A percentile compares a stretch with the other conserved stretches of the same genome.
Conservation (phyloP, 2,329 filamentous ascomycete species). For the Colletotrichum godetiae region DNA sequence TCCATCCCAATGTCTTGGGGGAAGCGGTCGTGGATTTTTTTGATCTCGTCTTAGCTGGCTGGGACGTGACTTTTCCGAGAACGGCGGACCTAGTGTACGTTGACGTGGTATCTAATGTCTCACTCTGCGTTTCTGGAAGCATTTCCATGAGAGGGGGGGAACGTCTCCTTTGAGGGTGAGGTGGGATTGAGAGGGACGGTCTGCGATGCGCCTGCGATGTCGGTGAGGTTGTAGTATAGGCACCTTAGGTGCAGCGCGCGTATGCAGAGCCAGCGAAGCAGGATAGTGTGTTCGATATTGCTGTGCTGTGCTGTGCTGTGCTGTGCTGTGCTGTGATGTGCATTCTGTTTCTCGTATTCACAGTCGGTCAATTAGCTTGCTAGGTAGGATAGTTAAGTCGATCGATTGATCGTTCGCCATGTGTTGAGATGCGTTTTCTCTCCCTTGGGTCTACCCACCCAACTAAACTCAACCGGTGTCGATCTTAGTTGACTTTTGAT, state of each 20-base stretch:
- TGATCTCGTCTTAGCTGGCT: not conserved
- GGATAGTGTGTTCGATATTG: not conserved
- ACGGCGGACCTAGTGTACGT: not conserved
- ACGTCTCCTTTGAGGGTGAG: not conserved
- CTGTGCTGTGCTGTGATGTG: too few species aligned
- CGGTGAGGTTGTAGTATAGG: constrained; percentile 12
- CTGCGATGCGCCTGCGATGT: constrained; percentile 16
- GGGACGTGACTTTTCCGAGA: not conserved
- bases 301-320: not conserved
- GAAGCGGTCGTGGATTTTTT: not conserved
- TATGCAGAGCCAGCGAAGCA: constrained; percentile 18
- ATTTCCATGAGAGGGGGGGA: not conserved
- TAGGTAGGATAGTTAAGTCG: too few species aligned
- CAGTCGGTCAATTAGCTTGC: not conserved
- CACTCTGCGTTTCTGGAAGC: constrained; percentile 6
- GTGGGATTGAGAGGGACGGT: not conserved
- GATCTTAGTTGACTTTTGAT: not conserved
- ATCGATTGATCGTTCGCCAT: not conserved
- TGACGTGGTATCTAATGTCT: constrained; percentile 4
- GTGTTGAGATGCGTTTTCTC: not conserved
- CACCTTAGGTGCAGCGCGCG: not conserved
- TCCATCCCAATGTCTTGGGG: too few species aligned
- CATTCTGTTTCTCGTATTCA: constrained; percentile 11
- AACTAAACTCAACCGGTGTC: not conserved
- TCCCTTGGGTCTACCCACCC: not conserved